Conservation (phyloP, 2,329 filamentous ascomycete species). For the Ascochyta lentis region DNA sequence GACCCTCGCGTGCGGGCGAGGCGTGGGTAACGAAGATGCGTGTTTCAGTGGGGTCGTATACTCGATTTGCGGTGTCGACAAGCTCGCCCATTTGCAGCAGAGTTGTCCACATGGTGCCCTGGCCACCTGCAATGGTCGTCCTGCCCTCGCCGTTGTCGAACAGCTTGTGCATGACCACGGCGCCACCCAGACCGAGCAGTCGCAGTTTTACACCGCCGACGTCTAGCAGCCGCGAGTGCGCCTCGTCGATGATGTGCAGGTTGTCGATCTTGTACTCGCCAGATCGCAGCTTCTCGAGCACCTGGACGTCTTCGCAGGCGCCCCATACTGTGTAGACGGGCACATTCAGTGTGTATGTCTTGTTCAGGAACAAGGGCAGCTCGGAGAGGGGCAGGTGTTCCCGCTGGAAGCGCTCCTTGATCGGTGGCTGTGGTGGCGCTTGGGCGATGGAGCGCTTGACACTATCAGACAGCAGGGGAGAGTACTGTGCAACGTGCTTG, state of each 20-base stretch:
- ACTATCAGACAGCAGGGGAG: slow-evolving; percentile 84
- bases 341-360: slow-evolving; percentile 88
- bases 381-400: slow-evolving; percentile 90
- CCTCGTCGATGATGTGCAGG: slow-evolving; percentile 97
- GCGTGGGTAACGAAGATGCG: slow-evolving; percentile 96
- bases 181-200: slow-evolving; percentile 89
- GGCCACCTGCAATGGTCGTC: slow-evolving; percentile 96
- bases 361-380: slow-evolving; percentile 85
- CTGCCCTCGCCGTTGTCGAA: slow-evolving; percentile 98
- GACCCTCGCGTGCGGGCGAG: slow-evolving; percentile 92
- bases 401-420: slow-evolving; percentile 84
- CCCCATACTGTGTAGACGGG: slow-evolving; percentile 99
- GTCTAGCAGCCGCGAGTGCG: slow-evolving; percentile 92
- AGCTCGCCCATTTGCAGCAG: slow-evolving; percentile 97
- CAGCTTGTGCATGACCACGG: slow-evolving; percentile 99
- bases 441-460: slow-evolving; percentile 71
- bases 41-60: slow-evolving; percentile 97
- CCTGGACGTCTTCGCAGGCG: slow-evolving; percentile 96
- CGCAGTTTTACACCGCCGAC: slow-evolving; percentile 95
- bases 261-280: slow-evolving; percentile 98
- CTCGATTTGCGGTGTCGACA: slow-evolving; percentile 95
- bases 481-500: slow-evolving; percentile 98
- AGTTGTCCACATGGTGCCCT: slow-evolving; percentile 99
- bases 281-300: slow-evolving; percentile 95
- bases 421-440: slow-evolving; percentile 69